A percentile compares a stretch with the other conserved stretches of the same genome.
phyloP scores from a whole-genome alignment of 164 flowering plant genomes.

The Platanus orientalis region DNA sequence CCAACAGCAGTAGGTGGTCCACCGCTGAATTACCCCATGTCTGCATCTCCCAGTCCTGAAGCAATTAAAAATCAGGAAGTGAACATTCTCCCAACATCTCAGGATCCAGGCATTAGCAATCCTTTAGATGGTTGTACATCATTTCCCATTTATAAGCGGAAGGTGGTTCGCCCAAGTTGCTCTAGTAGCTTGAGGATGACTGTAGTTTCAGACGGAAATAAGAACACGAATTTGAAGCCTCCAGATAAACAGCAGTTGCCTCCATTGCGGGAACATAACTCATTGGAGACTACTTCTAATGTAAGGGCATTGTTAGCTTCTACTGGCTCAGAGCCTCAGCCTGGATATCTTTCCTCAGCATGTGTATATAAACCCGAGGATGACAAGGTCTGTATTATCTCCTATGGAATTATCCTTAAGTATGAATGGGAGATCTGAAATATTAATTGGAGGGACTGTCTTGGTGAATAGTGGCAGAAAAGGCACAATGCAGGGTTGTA shows the following conservation, averaged over 20 bases:
- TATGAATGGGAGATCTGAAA: neutral
- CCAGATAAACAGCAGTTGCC: slow-evolving; percentile 3
- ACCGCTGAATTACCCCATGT: slow-evolving; percentile 5
- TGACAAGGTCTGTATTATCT: slow-evolving; percentile 17
- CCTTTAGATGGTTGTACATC: slow-evolving; percentile 11
- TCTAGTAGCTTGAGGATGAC: slow-evolving; percentile 5
- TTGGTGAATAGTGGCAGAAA: neutral
- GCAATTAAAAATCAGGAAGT: slow-evolving; percentile 9
- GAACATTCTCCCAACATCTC: slow-evolving; percentile 12
- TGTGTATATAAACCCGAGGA: slow-evolving; percentile 9
- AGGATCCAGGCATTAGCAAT: neutral
- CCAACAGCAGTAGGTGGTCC: slow-evolving; percentile 10
- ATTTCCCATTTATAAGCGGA: slow-evolving; percentile 11
- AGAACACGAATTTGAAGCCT: slow-evolving; percentile 10
- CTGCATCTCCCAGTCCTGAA: slow-evolving; percentile 4
- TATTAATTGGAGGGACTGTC: neutral
- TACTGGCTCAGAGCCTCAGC: slow-evolving; percentile 9
- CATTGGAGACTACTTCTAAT: slow-evolving; percentile 7
- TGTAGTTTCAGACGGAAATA: slow-evolving; percentile 11
- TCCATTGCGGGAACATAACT: slow-evolving; percentile 5
- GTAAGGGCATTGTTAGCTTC: slow-evolving; percentile 4
- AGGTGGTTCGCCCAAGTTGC: slow-evolving; percentile 14
- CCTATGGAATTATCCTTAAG: neutral
- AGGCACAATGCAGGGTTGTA: neutral
- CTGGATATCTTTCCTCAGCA: slow-evolving; percentile 9